Evolutionary conservation across 1,284 basidiomycete species (phyloP).

Genomic region (Trichosporon ovoides): DNA sequence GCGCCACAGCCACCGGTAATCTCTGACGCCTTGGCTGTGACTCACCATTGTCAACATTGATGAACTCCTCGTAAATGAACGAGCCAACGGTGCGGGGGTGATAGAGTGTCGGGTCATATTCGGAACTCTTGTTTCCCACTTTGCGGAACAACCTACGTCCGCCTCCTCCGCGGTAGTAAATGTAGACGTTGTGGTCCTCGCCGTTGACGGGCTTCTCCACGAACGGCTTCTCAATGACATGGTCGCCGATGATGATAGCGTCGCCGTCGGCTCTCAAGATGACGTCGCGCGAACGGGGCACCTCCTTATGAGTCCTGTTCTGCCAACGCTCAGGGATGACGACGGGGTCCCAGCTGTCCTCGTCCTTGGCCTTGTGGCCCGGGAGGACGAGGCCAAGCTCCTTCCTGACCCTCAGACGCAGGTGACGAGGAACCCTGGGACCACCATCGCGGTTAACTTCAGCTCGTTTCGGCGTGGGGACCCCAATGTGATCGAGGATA

Average conservation of each 20-base stretch:
- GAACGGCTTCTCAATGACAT: constrained; percentile 90
- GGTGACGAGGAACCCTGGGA: constrained; percentile 69
- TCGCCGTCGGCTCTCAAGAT: constrained; percentile 74
- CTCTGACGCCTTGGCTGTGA: not conserved
- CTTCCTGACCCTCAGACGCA: constrained; percentile 66
- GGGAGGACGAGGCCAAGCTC: constrained; percentile 67
- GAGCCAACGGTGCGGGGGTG: constrained; percentile 89
- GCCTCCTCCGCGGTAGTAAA: constrained; percentile 93
- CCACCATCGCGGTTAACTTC: constrained; percentile 94
- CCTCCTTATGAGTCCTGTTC: constrained; percentile 53
- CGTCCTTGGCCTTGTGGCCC: constrained; percentile 45
- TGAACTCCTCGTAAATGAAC: constrained; percentile 97
- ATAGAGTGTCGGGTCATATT: constrained; percentile 76
- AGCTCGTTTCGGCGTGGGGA: constrained; percentile 82
- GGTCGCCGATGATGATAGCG: constrained; percentile 82
- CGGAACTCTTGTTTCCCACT: constrained; percentile 97
- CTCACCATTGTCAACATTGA: constrained; percentile 86
- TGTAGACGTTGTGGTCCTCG: constrained; percentile 98
- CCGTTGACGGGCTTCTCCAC: constrained; percentile 98
- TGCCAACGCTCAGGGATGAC: constrained; percentile 46
- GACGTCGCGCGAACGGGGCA: constrained; percentile 69
- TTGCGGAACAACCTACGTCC: constrained; percentile 89
- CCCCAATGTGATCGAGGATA: constrained; percentile 82
- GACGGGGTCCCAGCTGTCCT: constrained; percentile 43
- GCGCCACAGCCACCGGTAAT: constrained; percentile 3